Evolutionary conservation across 257 asterid species (phyloP).

Genomic region (Galeopsis tetrahit): DNA sequence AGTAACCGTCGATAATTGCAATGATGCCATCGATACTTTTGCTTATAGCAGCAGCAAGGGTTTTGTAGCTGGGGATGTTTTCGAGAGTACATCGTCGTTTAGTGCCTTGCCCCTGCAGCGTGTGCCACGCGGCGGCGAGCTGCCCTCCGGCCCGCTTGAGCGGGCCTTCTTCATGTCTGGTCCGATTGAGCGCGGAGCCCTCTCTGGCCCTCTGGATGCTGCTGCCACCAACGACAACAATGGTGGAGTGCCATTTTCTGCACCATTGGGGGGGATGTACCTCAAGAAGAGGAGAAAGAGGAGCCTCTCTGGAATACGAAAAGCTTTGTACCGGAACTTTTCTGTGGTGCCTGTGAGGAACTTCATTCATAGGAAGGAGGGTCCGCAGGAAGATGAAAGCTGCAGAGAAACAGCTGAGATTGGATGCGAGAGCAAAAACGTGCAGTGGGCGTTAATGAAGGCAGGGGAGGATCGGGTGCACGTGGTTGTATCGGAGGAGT

Average conservation of each 20-base stretch:
- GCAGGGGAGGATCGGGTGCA: slow-evolving; percentile 99
- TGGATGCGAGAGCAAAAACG: slow-evolving; percentile 59
- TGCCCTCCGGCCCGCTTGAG: slow-evolving; percentile 71
- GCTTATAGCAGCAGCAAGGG: slow-evolving; percentile 42
- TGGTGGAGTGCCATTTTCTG: slow-evolving; percentile 81
- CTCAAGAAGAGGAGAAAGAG: slow-evolving; percentile 75
- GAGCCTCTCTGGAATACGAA: slow-evolving; percentile 74
- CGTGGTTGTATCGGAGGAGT: slow-evolving; percentile 94
- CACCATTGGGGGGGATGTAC: slow-evolving; percentile 79
- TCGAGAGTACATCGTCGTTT: slow-evolving; percentile 88
- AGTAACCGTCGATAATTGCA: slow-evolving; percentile 65
- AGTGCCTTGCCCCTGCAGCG: slow-evolving; percentile 91
- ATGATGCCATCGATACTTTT: slow-evolving; percentile 50
- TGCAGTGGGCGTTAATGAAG: slow-evolving; percentile 94
- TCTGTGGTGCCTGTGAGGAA: slow-evolving; percentile 87
- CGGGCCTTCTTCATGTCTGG: slow-evolving; percentile 95
- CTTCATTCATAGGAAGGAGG: slow-evolving; percentile 67
- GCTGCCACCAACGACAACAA: slow-evolving; percentile 40
- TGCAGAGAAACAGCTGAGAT: slow-evolving; percentile 52
- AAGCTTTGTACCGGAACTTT: slow-evolving; percentile 76
- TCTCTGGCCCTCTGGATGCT: slow-evolving; percentile 82
- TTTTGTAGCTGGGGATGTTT: slow-evolving; percentile 68
- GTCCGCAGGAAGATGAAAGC: slow-evolving; percentile 39
- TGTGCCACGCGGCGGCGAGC: slow-evolving; percentile 78
- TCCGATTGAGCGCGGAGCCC: slow-evolving; percentile 91